A percentile compares a stretch with the other conserved stretches of the same genome.
Conservation (phyloP, 495 filamentous ascomycete genomes). For the Aspergillus sclerotioniger region DNA sequence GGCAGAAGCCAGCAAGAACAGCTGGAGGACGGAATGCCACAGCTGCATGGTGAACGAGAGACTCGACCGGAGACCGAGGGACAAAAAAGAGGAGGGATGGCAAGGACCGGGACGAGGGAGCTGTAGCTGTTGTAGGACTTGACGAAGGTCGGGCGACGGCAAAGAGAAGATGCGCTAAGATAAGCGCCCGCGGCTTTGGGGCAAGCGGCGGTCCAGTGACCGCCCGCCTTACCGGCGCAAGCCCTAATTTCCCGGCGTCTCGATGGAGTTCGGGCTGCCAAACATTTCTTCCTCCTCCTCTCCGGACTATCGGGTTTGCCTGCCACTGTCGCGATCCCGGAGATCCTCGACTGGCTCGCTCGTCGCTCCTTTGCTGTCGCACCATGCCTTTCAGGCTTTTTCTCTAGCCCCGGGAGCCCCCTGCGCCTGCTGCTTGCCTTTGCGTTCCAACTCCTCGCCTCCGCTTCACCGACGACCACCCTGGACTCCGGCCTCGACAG, state of each 20-base stretch:
- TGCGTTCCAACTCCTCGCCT: slow-evolving; percentile 21
- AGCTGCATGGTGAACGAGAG: slow-evolving; percentile 36
- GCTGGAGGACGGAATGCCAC: slow-evolving; percentile 39
- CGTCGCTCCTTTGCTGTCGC: slow-evolving; percentile 9
- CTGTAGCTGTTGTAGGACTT: too few relatives aligned
- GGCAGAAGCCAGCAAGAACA: slow-evolving; percentile 40
- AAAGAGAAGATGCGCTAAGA: slow-evolving; percentile 15
- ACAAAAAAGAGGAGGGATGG: slow-evolving; percentile 1
- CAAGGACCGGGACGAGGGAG: background rate
- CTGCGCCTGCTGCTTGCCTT: slow-evolving; percentile 20
- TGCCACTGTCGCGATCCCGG: background rate
- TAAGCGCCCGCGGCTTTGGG: slow-evolving; percentile 28
- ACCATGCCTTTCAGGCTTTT: slow-evolving; percentile 15
- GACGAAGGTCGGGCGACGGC: background rate
- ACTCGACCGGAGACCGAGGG: background rate
- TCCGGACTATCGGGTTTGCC: slow-evolving; percentile 2
- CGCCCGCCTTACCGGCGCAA: slow-evolving; percentile 23
- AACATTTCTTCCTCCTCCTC: slow-evolving; percentile 17
- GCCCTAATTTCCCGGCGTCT: slow-evolving; percentile 36
- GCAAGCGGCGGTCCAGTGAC: slow-evolving; percentile 34
- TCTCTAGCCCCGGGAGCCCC: slow-evolving; percentile 16
- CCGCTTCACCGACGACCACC: slow-evolving; percentile 21
- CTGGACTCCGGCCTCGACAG: slow-evolving; percentile 8
- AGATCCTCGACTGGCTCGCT: slow-evolving; percentile 8
- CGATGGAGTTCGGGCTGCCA: slow-evolving; percentile 24